Base-by-base conservation (phyloP, 225 moss, liverwort and hornwort species). In the Pseudoscleropodium purum region DNA sequence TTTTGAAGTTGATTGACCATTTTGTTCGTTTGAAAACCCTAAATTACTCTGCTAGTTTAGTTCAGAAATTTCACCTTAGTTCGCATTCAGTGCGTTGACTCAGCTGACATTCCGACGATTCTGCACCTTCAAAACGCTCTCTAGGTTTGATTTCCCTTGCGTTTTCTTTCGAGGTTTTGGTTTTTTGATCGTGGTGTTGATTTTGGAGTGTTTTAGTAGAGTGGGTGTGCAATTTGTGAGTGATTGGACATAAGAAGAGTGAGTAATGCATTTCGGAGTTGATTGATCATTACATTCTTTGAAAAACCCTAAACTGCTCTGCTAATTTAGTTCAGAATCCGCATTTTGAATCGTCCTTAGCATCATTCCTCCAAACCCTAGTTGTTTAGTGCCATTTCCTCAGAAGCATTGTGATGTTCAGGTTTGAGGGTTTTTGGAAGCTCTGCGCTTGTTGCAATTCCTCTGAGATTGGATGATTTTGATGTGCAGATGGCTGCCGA, bases 401-500 rank as follows among this genome's bases (percentile, higher is more conserved):
- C 36, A 14, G 57, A 80, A 81, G 78, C 54, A 67, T 39, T 60
- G 47, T 87, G 70, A 59, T 81, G 59, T 57, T 15, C 65, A 51
- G 18, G 25, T 67, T 69, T 56, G 14, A 29, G 21, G 6, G 1
- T 37, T 56, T 49, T 18, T 26, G 37, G 25, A 67, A 17, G 17
- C 66, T 37, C 19, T 84, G 54, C 2, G 57, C 34, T 49, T 63
- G n/a, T 49, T 62, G 49, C 85, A 75, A 63, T 63, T 51, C 52
- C 21, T 87, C 36, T 65, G 61, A 67, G 78, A 78, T 61, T 47
- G 66, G 75, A 85, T 66, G 80, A 36, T 75, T 81, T 39, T 20
- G 15, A 19, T 18, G 45, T 23, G 56, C 83, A 92, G 93, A 96
- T 97, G 97, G 95, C 93, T 79, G 90, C 84, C 87, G 89, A 90